phyloP scores from a whole-genome alignment of 2,329 filamentous ascomycete genomes.

The Fusarium bulbicola region DNA sequence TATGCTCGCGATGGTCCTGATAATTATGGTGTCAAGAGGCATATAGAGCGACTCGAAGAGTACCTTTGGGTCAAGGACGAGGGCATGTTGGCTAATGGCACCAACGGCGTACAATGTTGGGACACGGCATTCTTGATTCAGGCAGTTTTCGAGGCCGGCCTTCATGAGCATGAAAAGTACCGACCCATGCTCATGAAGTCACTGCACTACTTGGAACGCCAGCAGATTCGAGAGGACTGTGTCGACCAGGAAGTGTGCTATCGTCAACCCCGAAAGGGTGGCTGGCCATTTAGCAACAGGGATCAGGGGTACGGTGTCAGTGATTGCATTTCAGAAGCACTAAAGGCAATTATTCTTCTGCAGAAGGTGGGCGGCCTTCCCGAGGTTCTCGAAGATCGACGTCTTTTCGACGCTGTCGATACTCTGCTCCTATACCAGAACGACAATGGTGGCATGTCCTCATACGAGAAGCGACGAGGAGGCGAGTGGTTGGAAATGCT shows the following conservation, averaged over 20 bases:
- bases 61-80: constrained; percentile 92
- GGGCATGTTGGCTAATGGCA: constrained; percentile 94
- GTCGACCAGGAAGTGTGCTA: constrained; percentile 83
- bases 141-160: constrained; percentile 78
- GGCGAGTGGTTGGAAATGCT: constrained; percentile 82
- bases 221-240: constrained; percentile 89
- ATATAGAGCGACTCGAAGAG: constrained; percentile 84
- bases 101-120: constrained; percentile 98
- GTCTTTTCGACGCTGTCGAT: constrained; percentile 88
- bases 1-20: constrained; percentile 86
- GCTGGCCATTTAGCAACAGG: constrained; percentile 94
- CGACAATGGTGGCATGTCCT: constrained; percentile 82
- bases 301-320: constrained; percentile 95
- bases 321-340: constrained; percentile 90
- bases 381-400: constrained; percentile 74
- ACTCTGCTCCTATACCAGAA: constrained; percentile 94
- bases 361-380: constrained; percentile 83
- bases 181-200: constrained; percentile 84
- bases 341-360: constrained; percentile 86
- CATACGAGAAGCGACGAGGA: constrained; percentile 86
- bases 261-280: constrained; percentile 89
- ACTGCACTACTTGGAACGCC: constrained; percentile 84
- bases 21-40: constrained; percentile 74
- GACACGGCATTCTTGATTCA: constrained; percentile 93
- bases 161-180: constrained; percentile 81